Evolutionary conservation across 345 rosid genomes (phyloP).

Genomic region (Gossypium sturtianum): DNA sequence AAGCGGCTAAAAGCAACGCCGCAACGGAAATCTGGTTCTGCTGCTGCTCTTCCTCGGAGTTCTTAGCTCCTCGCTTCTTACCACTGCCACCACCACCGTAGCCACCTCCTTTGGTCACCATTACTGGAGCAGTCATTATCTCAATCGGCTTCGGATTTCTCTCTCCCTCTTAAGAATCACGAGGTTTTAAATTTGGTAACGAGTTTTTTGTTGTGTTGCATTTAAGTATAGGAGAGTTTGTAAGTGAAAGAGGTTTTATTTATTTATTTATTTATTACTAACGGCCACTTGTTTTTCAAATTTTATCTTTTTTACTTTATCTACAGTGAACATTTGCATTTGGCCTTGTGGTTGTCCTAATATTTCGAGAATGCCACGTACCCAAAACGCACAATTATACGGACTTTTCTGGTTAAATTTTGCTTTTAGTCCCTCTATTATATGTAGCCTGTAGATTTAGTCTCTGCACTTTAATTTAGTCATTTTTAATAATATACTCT

Average conservation of each 20-base stretch:
- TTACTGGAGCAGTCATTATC: conserved; percentile 74
- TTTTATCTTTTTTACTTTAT: conserved; percentile 33
- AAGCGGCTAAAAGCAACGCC: conserved; percentile 54
- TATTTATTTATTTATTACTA: conserved; percentile 15
- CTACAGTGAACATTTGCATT: not conserved
- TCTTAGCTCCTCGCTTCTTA: conserved; percentile 21
- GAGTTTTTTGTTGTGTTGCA: conserved; percentile 23
- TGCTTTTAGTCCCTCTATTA: too few species aligned
- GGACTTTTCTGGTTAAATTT: too few species aligned
- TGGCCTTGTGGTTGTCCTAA: not conserved
- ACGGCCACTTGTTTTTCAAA: conserved; percentile 88
- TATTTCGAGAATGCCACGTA: conserved; percentile 22
- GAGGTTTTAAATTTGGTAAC: conserved; percentile 4
- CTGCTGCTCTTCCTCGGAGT: conserved; percentile 44
- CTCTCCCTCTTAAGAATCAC: conserved; percentile 9
- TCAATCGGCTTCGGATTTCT: not conserved
- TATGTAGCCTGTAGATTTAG: too few species aligned
- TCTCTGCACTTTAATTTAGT: too few species aligned
- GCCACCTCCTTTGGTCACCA: conserved; percentile 76
- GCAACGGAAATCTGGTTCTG: conserved; percentile 67
- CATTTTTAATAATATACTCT: too few species aligned
- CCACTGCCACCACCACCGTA: conserved; percentile 45
- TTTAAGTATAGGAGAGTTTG: conserved; percentile 19
- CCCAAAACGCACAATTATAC: not conserved
- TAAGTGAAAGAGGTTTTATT: conserved; percentile 15